Percentiles rank a stretch among this genome's conserved stretches.
These are phyloP conservation scores for Colletotrichum cordylinicola DNA, from an alignment of 2,329 filamentous ascomycete genomes.

Conservation along the genomic window DNA sequence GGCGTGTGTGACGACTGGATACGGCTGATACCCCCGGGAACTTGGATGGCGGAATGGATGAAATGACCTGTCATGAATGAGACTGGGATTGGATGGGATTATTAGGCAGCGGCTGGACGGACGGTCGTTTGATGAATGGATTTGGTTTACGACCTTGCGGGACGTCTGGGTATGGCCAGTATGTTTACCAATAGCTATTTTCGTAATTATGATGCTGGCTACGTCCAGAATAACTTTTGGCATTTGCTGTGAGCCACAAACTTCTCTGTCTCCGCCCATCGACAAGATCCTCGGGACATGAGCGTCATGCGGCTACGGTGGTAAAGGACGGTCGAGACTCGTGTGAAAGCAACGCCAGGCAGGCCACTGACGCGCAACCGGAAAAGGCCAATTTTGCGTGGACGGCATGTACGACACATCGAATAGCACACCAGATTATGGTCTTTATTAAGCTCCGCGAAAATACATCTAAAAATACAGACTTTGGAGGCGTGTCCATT, in stretches of 20 bases:
- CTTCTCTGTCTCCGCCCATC: not conserved
- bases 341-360: not conserved
- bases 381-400: not conserved
- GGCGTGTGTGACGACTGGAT: not conserved
- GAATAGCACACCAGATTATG: not conserved
- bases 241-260: not conserved
- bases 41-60: not conserved
- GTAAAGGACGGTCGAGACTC: too few species aligned
- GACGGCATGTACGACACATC: not conserved
- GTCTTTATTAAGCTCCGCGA: not conserved
- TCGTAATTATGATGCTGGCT: not conserved
- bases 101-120: not conserved
- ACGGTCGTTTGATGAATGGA: not conserved
- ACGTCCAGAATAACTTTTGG: not conserved
- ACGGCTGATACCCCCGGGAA: slow-evolving; percentile 7
- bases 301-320: too few species aligned
- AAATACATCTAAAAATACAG: not conserved
- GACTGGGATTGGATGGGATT: not conserved
- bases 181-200: not conserved
- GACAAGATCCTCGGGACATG: not conserved
- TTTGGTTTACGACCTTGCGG: not conserved
- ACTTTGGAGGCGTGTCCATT: not conserved
- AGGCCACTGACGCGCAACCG: not conserved
- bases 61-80: not conserved
- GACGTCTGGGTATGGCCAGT: not conserved